Evolutionary conservation across 2,329 filamentous ascomycete species (phyloP), one percentile per base, ranked within the genome.

Genomic region (Orbilia javanica): DNA sequence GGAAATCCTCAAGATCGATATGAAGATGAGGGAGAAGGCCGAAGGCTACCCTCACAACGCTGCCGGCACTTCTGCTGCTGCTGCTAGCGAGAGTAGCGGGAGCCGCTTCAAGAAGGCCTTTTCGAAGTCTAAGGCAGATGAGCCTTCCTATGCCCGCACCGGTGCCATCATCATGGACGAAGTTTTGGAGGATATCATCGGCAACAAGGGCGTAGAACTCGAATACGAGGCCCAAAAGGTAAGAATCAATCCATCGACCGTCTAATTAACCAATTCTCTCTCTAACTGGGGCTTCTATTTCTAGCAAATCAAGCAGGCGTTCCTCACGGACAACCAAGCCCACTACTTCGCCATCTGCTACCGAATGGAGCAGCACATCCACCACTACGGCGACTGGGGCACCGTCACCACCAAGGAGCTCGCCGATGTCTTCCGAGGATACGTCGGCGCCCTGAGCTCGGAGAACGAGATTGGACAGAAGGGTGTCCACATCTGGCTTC

Each of bases 321-420:
- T 78, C 46, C 55, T 55, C 62, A 67, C 50, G 11, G 74, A 78
- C 20, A 68, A 78, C 36, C 74, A 78, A 46, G 67, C 67, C 13
- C 74, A 78, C 36, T 78, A 78, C 53, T 39, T 78, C 53, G 67
- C 74, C 62, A 53, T 78, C 34, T 67, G 62, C 39, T 78, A 72
- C 22, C 53, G 53, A 6, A 78, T 78, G 67, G 74, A 78, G 25
- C 74, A 72, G 42, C 74, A 78, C 63, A 63, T 78, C 15, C 62
- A 72, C 46, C 42, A 57, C 29, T 70, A 63, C 36, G 63, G 53
- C 8, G 57, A 67, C 34, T 78, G 74, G 74, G 74, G 52, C 3
- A 44, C 31, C 13, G 15, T 78, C 4, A 67, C 74, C 11, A 78
- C 74, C 5, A 36, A 48, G 18, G 67, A 72, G 22, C 27, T 78